Percentiles rank a stretch among this genome's conserved stretches.
Evolutionary conservation across 441 rosid genomes (phyloP).

Genomic region (Euphorbia celastroides): DNA sequence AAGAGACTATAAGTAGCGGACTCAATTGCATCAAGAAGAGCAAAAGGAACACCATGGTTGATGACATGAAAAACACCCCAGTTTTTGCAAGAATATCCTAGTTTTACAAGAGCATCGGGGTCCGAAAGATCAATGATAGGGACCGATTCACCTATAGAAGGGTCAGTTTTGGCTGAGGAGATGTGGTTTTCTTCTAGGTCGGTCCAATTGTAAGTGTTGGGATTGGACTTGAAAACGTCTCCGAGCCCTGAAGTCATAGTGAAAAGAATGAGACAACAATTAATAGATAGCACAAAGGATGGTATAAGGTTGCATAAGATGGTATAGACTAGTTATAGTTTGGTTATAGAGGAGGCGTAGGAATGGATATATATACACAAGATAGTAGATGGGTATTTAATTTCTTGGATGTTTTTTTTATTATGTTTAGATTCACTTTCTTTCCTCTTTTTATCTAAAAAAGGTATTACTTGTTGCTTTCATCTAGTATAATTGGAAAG

Average conservation of each 20-base stretch:
- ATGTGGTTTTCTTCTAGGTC: constrained; percentile 26
- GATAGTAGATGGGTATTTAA: constrained; percentile 18
- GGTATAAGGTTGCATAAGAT: no score
- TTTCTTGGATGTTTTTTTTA: no score
- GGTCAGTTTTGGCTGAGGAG: background rate
- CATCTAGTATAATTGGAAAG: no score
- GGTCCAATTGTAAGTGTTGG: constrained; percentile 64
- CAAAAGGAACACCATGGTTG: constrained; percentile 64
- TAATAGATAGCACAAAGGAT: no score
- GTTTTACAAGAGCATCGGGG: constrained; percentile 37
- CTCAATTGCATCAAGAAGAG: constrained; percentile 41
- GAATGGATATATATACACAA: background rate
- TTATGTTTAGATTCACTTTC: no score
- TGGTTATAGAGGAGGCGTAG: background rate
- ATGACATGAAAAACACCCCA: constrained; percentile 81
- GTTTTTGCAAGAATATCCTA: constrained; percentile 64
- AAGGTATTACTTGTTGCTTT: no score
- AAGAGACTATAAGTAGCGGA: constrained; percentile 38
- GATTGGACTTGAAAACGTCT: constrained; percentile 52
- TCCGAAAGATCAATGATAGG: constrained; percentile 64
- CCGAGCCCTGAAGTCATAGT: constrained; percentile 57
- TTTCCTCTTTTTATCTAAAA: no score
- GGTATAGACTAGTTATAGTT: background rate
- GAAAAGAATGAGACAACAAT: no score
- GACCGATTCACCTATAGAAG: constrained; percentile 24